Base-by-base conservation (phyloP, 2,329 filamentous ascomycete genomes). In the Raffaelea albimanens region DNA sequence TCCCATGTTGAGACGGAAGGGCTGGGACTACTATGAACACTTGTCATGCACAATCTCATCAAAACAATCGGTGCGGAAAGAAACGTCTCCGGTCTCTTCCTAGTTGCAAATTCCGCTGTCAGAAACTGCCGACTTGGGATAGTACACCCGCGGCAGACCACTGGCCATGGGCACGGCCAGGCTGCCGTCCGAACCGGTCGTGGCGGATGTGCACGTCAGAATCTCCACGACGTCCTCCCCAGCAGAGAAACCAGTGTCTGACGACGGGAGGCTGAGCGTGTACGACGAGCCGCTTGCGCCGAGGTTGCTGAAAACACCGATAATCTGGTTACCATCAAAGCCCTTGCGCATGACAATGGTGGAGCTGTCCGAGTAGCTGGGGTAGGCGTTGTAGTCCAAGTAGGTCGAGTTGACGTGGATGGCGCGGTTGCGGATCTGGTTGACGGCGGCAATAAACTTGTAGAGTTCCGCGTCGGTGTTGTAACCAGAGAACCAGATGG, bases 401-500 rank as follows among this genome's bases (percentile, higher is more conserved):
- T 58, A 62, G n/a, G 46, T 46, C 31, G 39, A 16, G 22, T 53
- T 53, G 8, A 44, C 22, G 43, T 55, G 53, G 52, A 58, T 55
- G 45, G 55, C 54, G 34, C 55, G 53, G 23, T 51, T 54, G 48
- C 61, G 60, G 14, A 59, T 46, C 49, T 56, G 55, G 55, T 61
- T 61, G 20, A 60, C 51, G 14, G 49, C 46, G 1, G 67, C 55
- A n/a, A 76, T 69, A 38, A 67, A 64, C n/a, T 58, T 53, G 61
- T 79, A 80, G 13, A 80, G 61, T 22, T 71, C 66, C 8, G 67
- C 54, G 4, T 62, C 53, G 1, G 65, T 72, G 51, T 66, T 56
- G 59, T 72, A 82, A 7, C 62, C 63, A 11, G 71, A 74, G 11
- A 70, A 60, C 79, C 78, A 82, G 39, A 76, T 65, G 8, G 77